These are phyloP conservation scores for Xylaria cubensis DNA, from an alignment of 495 filamentous ascomycete genomes.

Conservation along the genomic window DNA sequence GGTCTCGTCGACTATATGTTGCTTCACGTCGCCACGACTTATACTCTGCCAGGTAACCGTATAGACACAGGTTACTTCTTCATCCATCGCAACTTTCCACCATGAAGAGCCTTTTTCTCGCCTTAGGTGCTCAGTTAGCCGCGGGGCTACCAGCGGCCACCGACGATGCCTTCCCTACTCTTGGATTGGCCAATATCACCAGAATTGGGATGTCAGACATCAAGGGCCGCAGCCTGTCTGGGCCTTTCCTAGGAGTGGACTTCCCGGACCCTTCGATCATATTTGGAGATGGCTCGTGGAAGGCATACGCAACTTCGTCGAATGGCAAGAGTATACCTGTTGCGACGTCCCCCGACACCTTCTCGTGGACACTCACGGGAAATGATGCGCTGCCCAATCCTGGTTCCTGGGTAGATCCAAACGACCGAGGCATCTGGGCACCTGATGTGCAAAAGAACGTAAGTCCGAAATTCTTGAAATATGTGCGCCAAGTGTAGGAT, in stretches of 20 bases:
- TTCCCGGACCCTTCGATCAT: conserved; percentile 45
- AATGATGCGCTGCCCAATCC: conserved; percentile 39
- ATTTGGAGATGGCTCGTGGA: conserved; percentile 41
- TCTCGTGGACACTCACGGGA: conserved; percentile 35
- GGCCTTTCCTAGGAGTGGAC: conserved; percentile 35
- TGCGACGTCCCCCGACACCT: conserved; percentile 39
- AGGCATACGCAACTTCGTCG: conserved; percentile 39
- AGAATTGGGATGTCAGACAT: conserved; percentile 33
- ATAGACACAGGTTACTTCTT: neutral
- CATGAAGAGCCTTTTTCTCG: conserved; percentile 39
- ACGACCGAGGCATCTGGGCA: conserved; percentile 37
- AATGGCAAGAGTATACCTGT: conserved; percentile 39
- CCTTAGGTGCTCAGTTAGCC: conserved; percentile 33
- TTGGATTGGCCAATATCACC: conserved; percentile 41
- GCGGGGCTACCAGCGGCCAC: conserved; percentile 31
- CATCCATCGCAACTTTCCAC: neutral
- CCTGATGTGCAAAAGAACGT: conserved; percentile 44
- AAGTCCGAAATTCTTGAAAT: conserved; percentile 2
- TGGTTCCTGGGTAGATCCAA: conserved; percentile 38
- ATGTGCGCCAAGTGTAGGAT: neutral
- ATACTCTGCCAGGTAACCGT: neutral
- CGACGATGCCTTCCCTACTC: conserved; percentile 30
- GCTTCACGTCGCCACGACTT: neutral
- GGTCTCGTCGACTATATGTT: conserved; percentile 19
- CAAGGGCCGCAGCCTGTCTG: conserved; percentile 31